phyloP scores from a whole-genome alignment of 805 yeast species.

The Candida ipomoeae region DNA sequence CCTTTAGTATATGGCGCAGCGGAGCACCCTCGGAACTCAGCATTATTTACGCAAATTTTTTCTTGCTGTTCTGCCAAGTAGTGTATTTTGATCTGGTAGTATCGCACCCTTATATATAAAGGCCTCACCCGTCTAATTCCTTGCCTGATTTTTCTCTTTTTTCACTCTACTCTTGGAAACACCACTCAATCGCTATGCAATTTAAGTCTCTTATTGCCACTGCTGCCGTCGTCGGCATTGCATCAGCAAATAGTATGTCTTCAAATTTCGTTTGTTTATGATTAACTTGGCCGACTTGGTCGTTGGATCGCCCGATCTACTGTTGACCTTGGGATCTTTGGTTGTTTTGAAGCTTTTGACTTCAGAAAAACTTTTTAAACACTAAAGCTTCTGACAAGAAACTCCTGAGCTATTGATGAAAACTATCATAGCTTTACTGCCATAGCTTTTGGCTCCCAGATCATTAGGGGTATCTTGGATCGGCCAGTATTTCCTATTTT shows the following conservation, averaged over 20 bases:
- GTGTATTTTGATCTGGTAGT: neutral
- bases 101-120: slow-evolving; percentile 1
- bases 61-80: neutral
- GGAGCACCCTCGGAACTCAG: slow-evolving; percentile 11
- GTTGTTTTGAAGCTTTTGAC: neutral
- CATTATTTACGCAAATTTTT: slow-evolving; percentile 3
- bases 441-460: too few species aligned
- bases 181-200: slow-evolving; percentile 42
- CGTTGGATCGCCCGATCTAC: too few species aligned
- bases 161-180: slow-evolving; percentile 6
- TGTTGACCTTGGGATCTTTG: too few species aligned
- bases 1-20: slow-evolving; percentile 5
- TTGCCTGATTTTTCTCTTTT: slow-evolving; percentile 2
- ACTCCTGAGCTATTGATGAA: too few species aligned
- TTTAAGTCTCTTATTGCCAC: slow-evolving; percentile 48
- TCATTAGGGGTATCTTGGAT: too few species aligned
- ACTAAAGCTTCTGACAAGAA: too few species aligned
- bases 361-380: neutral
- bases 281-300: too few species aligned
- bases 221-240: slow-evolving; percentile 49
- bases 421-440: too few species aligned
- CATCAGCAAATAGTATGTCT: slow-evolving; percentile 32
- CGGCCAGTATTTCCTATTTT: too few species aligned
- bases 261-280: neutral
- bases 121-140: neutral